A percentile compares a stretch with the other conserved stretches of the same genome.
Evolutionary conservation across 345 rosid genomes (phyloP).

Genomic region (Trapa incisa): DNA sequence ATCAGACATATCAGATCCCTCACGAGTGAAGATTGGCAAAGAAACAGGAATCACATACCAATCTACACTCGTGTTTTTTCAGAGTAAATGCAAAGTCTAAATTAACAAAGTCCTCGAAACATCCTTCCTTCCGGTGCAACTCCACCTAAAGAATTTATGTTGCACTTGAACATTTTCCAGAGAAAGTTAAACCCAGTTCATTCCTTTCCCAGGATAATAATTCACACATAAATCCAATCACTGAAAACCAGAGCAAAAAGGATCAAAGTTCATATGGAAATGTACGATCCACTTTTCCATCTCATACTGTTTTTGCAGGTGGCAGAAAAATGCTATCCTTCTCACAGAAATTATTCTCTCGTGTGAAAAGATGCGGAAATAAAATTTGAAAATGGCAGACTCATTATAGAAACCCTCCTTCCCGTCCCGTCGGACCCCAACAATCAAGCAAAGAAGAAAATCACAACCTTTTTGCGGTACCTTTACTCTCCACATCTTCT

Average conservation of each 20-base stretch:
- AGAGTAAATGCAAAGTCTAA: neutral
- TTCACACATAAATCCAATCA: neutral
- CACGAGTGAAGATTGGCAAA: neutral
- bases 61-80: neutral
- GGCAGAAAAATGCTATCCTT: neutral
- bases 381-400: neutral
- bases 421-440: neutral
- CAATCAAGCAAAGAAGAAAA: neutral
- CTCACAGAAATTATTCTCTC: neutral
- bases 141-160: neutral
- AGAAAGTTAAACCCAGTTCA: neutral
- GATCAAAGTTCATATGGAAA: neutral
- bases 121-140: neutral
- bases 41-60: neutral
- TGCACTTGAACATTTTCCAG: neutral
- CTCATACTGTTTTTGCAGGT: neutral
- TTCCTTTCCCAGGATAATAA: neutral
- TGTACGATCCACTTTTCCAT: neutral
- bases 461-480: neutral
- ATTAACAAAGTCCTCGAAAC: neutral
- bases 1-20: neutral
- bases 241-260: neutral
- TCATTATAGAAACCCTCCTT: neutral
- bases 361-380: neutral
- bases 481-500: conserved; percentile 7